These are phyloP conservation scores for Begonia fuchsioides DNA, from an alignment of 306 rosid species.

Conservation along the genomic window DNA sequence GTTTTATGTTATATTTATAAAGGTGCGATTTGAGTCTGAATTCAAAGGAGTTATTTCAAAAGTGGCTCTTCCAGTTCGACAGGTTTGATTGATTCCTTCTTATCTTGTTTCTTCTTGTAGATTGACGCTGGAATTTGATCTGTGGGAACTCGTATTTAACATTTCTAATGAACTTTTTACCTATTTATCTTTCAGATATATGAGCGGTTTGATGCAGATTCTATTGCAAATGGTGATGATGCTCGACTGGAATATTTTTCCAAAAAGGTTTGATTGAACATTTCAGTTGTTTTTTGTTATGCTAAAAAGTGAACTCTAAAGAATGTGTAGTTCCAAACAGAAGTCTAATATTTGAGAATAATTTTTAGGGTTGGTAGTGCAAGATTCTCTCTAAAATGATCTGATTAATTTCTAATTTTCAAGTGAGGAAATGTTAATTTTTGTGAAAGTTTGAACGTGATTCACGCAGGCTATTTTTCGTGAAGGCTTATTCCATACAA, in stretches of 20 bases:
- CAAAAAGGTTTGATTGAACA: constrained; percentile 36
- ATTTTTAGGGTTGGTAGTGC: too few relatives aligned
- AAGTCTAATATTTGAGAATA: too few relatives aligned
- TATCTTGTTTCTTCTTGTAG: too few relatives aligned
- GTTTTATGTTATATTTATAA: constrained; percentile 5
- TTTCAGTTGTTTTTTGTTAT: not conserved
- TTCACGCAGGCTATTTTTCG: too few relatives aligned
- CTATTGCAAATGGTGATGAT: constrained; percentile 56
- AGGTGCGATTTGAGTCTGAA: constrained; percentile 66
- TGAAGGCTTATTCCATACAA: too few relatives aligned
- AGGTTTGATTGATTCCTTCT: constrained; percentile 30
- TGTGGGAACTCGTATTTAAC: too few relatives aligned
- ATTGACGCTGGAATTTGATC: too few relatives aligned
- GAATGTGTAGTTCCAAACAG: not conserved
- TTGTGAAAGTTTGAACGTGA: too few relatives aligned
- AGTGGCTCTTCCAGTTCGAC: constrained; percentile 56
- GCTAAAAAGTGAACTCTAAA: not conserved
- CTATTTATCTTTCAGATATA: constrained; percentile 32
- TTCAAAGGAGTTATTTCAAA: constrained; percentile 68
- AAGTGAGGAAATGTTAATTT: too few relatives aligned
- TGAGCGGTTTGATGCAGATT: constrained; percentile 49
- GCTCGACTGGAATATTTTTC: constrained; percentile 78
- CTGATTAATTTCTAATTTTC: too few relatives aligned
- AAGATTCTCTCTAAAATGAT: too few relatives aligned
- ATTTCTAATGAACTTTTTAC: too few relatives aligned